Evolutionary conservation across 2,329 filamentous ascomycete genomes (phyloP).

Genomic region (Fusarium subglutinans): DNA sequence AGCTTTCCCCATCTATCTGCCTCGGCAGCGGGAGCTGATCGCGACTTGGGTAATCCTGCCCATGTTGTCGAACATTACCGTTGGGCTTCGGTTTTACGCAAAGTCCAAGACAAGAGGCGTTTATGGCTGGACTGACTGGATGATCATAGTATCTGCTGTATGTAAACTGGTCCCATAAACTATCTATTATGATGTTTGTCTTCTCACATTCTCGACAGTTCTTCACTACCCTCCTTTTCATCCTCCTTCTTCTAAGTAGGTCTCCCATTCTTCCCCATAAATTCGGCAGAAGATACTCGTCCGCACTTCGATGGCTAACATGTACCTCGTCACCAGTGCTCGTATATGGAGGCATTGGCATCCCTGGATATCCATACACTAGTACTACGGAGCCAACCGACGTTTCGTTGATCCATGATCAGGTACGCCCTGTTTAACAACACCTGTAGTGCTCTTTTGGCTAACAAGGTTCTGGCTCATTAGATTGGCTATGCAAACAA

Average conservation of each 20-base stretch:
- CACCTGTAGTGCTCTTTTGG: rapidly evolving
- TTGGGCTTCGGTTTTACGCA: conserved; percentile 7
- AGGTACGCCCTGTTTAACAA: not conserved
- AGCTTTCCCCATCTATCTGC: conserved; percentile 6
- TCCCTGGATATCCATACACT: conserved; percentile 6
- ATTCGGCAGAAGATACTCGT: rapidly evolving
- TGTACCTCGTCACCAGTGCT: not conserved
- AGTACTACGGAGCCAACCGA: conserved; percentile 11
- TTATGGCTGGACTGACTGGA: conserved; percentile 18
- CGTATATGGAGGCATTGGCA: conserved; percentile 2
- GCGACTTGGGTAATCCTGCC: not conserved
- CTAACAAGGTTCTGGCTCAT: not conserved
- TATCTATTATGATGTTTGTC: rapidly evolving
- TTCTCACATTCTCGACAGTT: not conserved
- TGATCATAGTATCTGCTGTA: conserved; percentile 1
- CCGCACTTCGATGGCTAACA: not conserved
- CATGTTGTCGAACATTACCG: not conserved
- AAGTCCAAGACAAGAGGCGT: conserved; percentile 2
- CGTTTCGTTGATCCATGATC: not conserved
- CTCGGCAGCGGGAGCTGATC: not conserved
- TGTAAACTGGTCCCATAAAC: not conserved
- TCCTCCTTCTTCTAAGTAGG: conserved; percentile 6
- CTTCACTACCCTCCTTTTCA: not conserved
- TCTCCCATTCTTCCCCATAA: rapidly evolving
- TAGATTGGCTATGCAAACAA: conserved; percentile 8